Conservation (phyloP, 1,284 basidiomycete species). For the Pascua guehoae region DNA sequence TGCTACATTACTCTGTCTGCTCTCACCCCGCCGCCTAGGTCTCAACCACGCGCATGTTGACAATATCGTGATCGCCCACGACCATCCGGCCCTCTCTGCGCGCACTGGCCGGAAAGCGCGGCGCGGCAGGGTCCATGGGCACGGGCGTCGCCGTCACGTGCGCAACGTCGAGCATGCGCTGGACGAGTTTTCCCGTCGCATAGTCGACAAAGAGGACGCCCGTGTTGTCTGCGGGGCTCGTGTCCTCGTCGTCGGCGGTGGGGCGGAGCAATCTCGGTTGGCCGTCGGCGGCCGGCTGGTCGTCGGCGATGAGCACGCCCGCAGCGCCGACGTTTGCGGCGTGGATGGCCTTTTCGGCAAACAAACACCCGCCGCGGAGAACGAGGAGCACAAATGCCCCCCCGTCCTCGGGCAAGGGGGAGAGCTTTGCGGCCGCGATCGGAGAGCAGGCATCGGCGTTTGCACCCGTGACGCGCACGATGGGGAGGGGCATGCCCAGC, state of each 20-base stretch:
- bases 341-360: slow-evolving; percentile 68
- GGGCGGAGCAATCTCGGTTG: slow-evolving; percentile 32
- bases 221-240: slow-evolving; percentile 8
- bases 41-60: slow-evolving; percentile 14
- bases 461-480: slow-evolving; percentile 8
- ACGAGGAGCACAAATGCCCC: slow-evolving; percentile 28
- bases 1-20: no score
- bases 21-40: no score
- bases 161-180: slow-evolving; percentile 12
- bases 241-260: slow-evolving; percentile 23
- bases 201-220: slow-evolving; percentile 31
- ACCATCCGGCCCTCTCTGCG: slow-evolving; percentile 7
- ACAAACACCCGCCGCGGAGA: slow-evolving; percentile 69
- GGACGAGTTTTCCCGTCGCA: slow-evolving; percentile 21
- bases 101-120: not conserved
- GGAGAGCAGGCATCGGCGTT: slow-evolving; percentile 17
- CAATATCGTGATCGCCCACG: slow-evolving; percentile 12
- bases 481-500: slow-evolving; percentile 7
- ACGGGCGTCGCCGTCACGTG: not conserved
- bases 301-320: slow-evolving; percentile 65
- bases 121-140: not conserved
- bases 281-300: slow-evolving; percentile 7
- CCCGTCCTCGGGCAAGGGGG: not conserved
- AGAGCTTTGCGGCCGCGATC: slow-evolving; percentile 1
- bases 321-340: slow-evolving; percentile 66